Base-by-base conservation (phyloP, 1,284 basidiomycete species). In the Malassezia caprae region DNA sequence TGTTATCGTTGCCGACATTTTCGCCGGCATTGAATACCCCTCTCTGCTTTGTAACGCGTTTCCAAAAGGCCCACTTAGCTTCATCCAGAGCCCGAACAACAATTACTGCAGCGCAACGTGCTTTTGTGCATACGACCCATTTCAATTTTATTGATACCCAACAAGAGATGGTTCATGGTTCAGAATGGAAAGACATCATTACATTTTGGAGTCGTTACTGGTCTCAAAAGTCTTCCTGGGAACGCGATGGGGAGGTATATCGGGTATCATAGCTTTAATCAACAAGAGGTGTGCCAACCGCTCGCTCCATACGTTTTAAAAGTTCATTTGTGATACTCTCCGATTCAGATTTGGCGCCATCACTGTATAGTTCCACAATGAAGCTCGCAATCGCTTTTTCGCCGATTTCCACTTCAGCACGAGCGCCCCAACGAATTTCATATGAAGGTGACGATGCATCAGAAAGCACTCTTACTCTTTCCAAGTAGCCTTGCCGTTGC, bases 341-440 rank as follows among this genome's bases (percentile, higher is more conserved):
- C 10, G 27, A 24, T 32, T 56, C 58, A 21, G 28, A 27, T 30
- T 61, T 55, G 23, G 52, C 40, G 17, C 50, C 49, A 10, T 50
- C 15, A 27, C 49, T 27, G 23, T 48, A 71, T 17, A 74, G 44
- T n/a, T 53, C 48, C 32, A 55, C 27, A 10, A 74, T 50, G 32
- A 74, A 74, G n/a, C 32, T 34, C 12, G 63, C 70, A 11, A 71
- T 61, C 3, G 65, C 63, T 2, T 43, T 11, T 51, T 74, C 69
- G 2, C 68, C 68, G 8, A 74, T 48, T 53, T 74, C 72, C 13
- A 54, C 54, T 21, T 72, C 66, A 1, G 64, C 60, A 7, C 72
- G 42, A 10, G 70, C 56, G 1, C 72, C 72, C 72, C 72, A 74
- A 11, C 63, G 51, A 58, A 61, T 73, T 41, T 69, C 71, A 30